Percentiles rank a stretch among this genome's conserved stretches.
These are phyloP conservation scores for Cordyceps cateniannulata DNA, from an alignment of 2,329 filamentous ascomycete genomes.

Conservation along the genomic window DNA sequence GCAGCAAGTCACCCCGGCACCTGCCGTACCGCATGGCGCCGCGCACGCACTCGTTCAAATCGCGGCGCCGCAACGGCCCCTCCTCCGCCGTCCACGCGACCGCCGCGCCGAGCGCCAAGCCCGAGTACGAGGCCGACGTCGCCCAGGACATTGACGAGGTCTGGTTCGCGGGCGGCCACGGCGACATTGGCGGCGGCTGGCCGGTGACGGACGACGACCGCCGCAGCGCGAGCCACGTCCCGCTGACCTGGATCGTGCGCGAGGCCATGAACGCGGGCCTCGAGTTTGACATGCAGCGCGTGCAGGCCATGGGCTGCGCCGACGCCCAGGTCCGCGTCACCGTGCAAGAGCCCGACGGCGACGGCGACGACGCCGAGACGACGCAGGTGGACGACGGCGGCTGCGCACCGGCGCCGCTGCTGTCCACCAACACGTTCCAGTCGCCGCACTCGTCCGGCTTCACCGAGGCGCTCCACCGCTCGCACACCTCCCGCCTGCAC, in stretches of 20 bases:
- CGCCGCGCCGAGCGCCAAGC: conserved; percentile 9
- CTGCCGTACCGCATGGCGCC: conserved; percentile 37
- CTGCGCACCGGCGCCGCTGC: neutral
- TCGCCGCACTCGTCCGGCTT: conserved; percentile 40
- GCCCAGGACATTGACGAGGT: conserved; percentile 73
- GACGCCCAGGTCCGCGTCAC: conserved; percentile 20
- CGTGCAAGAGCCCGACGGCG: too few relatives aligned
- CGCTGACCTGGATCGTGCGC: conserved; percentile 64
- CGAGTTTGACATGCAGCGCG: conserved; percentile 61
- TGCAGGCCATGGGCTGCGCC: conserved; percentile 59
- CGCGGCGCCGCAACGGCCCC: neutral
- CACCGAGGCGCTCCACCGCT: conserved; percentile 25
- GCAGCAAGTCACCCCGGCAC: conserved; percentile 18
- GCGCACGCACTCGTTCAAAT: conserved; percentile 12
- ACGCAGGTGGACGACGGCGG: neutral
- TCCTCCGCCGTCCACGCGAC: neutral
- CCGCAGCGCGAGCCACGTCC: conserved; percentile 62
- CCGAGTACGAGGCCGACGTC: conserved; percentile 23
- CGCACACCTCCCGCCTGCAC: conserved; percentile 53
- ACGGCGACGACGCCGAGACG: neutral
- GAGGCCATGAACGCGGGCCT: conserved; percentile 58
- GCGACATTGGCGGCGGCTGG: conserved; percentile 75
- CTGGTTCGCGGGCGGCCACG: conserved; percentile 75
- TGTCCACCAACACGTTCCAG: neutral
- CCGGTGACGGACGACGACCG: conserved; percentile 42